Evolutionary conservation across 495 filamentous ascomycete species (phyloP).

Genomic region (Penicillium ucsense): DNA sequence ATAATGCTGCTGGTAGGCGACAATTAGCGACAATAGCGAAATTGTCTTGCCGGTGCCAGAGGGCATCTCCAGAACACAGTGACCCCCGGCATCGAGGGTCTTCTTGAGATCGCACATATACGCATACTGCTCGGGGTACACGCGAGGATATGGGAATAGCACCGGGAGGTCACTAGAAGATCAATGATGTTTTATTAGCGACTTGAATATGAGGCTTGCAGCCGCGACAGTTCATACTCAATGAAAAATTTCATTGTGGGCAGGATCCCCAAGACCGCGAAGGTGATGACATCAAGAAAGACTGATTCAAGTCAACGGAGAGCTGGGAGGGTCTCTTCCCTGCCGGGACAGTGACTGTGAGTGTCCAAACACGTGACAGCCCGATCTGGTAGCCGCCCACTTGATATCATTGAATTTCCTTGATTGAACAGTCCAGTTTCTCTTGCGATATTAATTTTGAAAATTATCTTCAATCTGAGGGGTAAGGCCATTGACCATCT

Average conservation of each 20-base stretch:
- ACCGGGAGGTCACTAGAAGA: constrained; percentile 70
- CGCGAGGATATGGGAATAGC: constrained; percentile 93
- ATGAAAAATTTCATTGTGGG: constrained; percentile 93
- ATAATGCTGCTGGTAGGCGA: constrained; percentile 89
- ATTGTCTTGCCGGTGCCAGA: constrained; percentile 99
- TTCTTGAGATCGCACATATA: constrained; percentile 99
- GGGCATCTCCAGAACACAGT: constrained; percentile 99
- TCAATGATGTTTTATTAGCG: constrained; percentile 2
- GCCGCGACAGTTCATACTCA: constrained; percentile 42
- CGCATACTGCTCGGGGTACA: constrained; percentile 98
- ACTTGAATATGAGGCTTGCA: neutral
- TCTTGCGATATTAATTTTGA: constrained; percentile 6
- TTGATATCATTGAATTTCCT: constrained; percentile 6
- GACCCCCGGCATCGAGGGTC: constrained; percentile 87
- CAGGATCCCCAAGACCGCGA: constrained; percentile 16
- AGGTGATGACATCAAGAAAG: neutral
- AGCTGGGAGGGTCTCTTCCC: constrained; percentile 21
- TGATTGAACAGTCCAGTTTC: neutral
- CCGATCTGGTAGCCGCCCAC: constrained; percentile 25
- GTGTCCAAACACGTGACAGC: constrained; percentile 28
- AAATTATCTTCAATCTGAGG: neutral
- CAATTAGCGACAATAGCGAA: constrained; percentile 86
- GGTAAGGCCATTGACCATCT: too few species aligned
- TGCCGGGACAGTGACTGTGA: constrained; percentile 29
- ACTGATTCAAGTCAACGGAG: neutral